These are phyloP conservation scores for Tylopilus sp. DNA, from an alignment of 768 basidiomycete species.

Conservation along the genomic window DNA sequence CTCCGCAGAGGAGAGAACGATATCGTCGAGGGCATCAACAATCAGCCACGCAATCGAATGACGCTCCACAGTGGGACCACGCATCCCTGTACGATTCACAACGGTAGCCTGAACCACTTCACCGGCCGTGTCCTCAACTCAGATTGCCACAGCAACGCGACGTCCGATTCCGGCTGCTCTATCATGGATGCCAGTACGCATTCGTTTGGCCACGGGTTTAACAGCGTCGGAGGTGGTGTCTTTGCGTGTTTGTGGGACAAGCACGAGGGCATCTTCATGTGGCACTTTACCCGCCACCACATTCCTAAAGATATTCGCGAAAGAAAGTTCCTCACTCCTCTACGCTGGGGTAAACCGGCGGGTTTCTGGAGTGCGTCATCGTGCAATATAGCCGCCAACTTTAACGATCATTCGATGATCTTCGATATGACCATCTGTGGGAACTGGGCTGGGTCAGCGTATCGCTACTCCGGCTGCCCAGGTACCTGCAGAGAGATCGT, in stretches of 20 bases:
- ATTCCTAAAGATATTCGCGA: constrained; percentile 56
- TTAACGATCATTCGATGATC: constrained; percentile 47
- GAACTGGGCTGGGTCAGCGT: constrained; percentile 24
- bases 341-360: constrained; percentile 47
- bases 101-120: constrained; percentile 15
- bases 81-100: constrained; percentile 27
- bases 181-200: constrained; percentile 36
- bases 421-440: constrained; percentile 35
- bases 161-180: constrained; percentile 47
- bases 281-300: constrained; percentile 48
- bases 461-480: constrained; percentile 29
- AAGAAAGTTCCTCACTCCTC: constrained; percentile 42
- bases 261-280: constrained; percentile 45
- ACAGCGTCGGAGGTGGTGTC: constrained; percentile 45
- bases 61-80: constrained; percentile 57
- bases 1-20: constrained; percentile 63
- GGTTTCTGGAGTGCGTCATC: constrained; percentile 47
- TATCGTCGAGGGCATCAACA: constrained; percentile 68
- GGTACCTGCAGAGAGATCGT: constrained; percentile 48
- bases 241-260: constrained; percentile 53
- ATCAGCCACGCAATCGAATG: constrained; percentile 54
- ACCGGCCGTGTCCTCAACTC: constrained; percentile 21
- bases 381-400: constrained; percentile 49
- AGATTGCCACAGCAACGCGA: constrained; percentile 39
- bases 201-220: constrained; percentile 40